Evolutionary conservation across 176 grass and related monocot genomes (phyloP).

Genomic region (Musa schizocarpa): DNA sequence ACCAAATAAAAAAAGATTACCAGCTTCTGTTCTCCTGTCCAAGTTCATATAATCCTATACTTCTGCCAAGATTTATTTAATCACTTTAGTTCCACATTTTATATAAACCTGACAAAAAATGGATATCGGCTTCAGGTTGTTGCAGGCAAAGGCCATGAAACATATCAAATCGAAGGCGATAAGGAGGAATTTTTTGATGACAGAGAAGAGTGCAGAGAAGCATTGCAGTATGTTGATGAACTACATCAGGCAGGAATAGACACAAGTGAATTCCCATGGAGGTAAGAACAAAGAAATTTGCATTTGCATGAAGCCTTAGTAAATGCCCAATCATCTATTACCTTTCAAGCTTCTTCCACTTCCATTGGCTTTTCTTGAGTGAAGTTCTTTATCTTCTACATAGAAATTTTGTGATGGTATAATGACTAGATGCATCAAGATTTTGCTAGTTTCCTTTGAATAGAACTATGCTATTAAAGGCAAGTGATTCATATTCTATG

Average conservation of each 20-base stretch:
- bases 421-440: too few relatives aligned
- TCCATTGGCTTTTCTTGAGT: too few relatives aligned
- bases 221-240: slow-evolving; percentile 77
- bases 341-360: neutral
- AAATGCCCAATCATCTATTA: neutral
- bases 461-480: neutral
- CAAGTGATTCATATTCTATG: neutral
- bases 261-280: slow-evolving; percentile 97
- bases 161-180: slow-evolving; percentile 77
- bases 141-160: slow-evolving; percentile 80
- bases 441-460: neutral
- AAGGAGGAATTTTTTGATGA: slow-evolving; percentile 94
- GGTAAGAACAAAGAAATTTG: slow-evolving; percentile 35
- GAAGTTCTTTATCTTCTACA: too few relatives aligned
- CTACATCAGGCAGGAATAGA: slow-evolving; percentile 92
- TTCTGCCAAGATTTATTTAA: neutral
- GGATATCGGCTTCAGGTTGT: slow-evolving; percentile 51
- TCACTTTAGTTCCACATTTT: neutral
- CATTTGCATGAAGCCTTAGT: neutral
- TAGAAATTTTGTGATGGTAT: too few relatives aligned
- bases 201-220: slow-evolving; percentile 95
- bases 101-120: neutral
- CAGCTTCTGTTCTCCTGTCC: neutral
- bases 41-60: neutral
- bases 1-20: neutral